Evolutionary conservation across 306 rosid species (phyloP).

Genomic region (Coriaria nepalensis): DNA sequence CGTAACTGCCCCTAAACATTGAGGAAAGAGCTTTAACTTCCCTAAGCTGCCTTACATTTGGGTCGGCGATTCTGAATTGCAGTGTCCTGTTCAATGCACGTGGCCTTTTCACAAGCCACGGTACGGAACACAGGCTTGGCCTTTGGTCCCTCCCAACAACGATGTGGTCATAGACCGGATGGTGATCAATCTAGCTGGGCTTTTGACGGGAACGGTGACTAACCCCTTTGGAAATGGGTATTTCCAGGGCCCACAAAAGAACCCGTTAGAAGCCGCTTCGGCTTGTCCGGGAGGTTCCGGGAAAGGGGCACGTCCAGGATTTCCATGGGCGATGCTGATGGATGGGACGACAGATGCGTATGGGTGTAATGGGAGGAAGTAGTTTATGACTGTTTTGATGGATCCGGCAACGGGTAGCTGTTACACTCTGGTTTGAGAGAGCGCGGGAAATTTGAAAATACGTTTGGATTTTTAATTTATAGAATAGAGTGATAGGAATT

Average conservation of each 20-base stretch:
- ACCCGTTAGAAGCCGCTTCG: slow-evolving; percentile 56
- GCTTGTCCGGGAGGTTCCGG: slow-evolving; percentile 61
- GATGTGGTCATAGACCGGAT: slow-evolving; percentile 62
- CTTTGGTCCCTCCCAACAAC: slow-evolving; percentile 50
- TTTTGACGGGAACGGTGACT: slow-evolving; percentile 62
- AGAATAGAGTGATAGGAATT: not conserved
- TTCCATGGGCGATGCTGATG: slow-evolving; percentile 38
- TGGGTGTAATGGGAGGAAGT: slow-evolving; percentile 47
- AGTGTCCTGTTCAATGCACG: slow-evolving; percentile 69
- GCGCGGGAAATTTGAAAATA: not conserved
- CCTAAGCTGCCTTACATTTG: slow-evolving; percentile 35
- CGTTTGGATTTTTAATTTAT: too few relatives aligned
- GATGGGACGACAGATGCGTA: slow-evolving; percentile 41
- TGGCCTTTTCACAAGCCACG: slow-evolving; percentile 65
- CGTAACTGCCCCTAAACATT: slow-evolving; percentile 1
- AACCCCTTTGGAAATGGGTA: slow-evolving; percentile 71
- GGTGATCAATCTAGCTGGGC: slow-evolving; percentile 48
- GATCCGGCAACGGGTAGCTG: slow-evolving; percentile 52
- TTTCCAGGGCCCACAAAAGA: slow-evolving; percentile 45
- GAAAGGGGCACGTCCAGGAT: slow-evolving; percentile 61
- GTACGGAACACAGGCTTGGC: slow-evolving; percentile 46
- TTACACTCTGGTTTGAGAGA: slow-evolving; percentile 34
- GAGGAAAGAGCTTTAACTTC: slow-evolving; percentile 36
- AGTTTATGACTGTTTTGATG: slow-evolving; percentile 44
- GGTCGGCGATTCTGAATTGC: slow-evolving; percentile 68